Percentiles rank a stretch among this genome's conserved stretches.
Evolutionary conservation across 108 stramenopile species (phyloP).

Genomic region (Nitzschia sp.): DNA sequence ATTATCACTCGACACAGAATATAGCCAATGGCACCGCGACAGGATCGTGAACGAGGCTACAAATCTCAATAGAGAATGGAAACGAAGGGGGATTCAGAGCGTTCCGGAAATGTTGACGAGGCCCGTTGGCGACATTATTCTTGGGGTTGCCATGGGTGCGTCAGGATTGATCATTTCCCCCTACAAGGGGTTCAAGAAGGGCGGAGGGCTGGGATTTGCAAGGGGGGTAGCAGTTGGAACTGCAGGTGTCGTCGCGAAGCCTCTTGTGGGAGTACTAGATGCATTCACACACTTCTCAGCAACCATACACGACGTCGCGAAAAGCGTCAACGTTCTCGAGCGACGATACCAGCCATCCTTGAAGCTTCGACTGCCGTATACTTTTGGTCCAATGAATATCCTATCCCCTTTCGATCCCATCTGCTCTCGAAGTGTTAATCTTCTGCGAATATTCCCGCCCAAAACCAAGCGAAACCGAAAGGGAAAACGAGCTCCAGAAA

Average conservation of each 20-base stretch:
- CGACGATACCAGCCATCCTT: slow-evolving; percentile 57
- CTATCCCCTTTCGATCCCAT: slow-evolving; percentile 64
- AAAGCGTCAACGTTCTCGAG: slow-evolving; percentile 79
- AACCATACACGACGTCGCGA: slow-evolving; percentile 77
- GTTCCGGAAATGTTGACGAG: slow-evolving; percentile 54
- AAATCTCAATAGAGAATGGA: slow-evolving; percentile 66
- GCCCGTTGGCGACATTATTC: slow-evolving; percentile 74
- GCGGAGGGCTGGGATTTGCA: slow-evolving; percentile 59
- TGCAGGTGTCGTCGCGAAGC: slow-evolving; percentile 76
- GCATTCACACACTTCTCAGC: slow-evolving; percentile 77
- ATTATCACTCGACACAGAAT: slow-evolving; percentile 78
- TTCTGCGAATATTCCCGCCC: slow-evolving; percentile 52
- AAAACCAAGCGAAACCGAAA: slow-evolving; percentile 28
- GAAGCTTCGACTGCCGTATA: slow-evolving; percentile 71
- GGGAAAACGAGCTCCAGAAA: slow-evolving; percentile 27
- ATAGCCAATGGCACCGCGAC: slow-evolving; percentile 74
- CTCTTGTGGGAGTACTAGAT: slow-evolving; percentile 80
- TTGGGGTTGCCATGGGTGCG: slow-evolving; percentile 68
- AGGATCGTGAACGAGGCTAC: slow-evolving; percentile 62
- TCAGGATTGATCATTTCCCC: slow-evolving; percentile 75
- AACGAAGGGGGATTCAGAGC: slow-evolving; percentile 56
- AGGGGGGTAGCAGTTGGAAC: slow-evolving; percentile 66
- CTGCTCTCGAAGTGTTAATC: slow-evolving; percentile 50
- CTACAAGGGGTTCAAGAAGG: slow-evolving; percentile 56
- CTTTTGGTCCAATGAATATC: slow-evolving; percentile 68